Evolutionary conservation across 805 yeast species (phyloP), one percentile per base, ranked within the genome.

Genomic region (Myxozyma vanderwaltii): DNA sequence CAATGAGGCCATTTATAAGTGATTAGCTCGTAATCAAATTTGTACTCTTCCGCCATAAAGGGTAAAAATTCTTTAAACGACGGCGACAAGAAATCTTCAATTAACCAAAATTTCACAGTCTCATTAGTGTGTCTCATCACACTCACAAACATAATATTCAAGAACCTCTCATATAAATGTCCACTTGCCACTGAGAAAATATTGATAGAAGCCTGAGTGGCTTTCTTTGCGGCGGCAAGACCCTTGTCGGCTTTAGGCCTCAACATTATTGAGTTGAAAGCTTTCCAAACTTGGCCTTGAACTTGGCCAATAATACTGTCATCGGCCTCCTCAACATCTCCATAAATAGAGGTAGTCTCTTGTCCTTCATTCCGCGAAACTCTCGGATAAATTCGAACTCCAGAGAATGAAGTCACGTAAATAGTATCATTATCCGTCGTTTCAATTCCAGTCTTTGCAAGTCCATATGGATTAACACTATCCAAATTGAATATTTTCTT

Each of bases 1-100:
- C 97, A 92, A 8, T 77, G 72, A 13, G 99, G 99, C 99, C 99
- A 92, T 63, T 87, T 86, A 72, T 88, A 92, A 0, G 87, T 82
- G n/a, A 94, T 77, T 46, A 90, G 73, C 67, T 90, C 92, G 68
- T 85, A 88, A 50, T 86, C 80, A 68, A 89, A 87, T 0, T 83
- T 82, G 68, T 81, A 82, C 54, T 80, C 69, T 17, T 75, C 71
- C 0, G 95, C 85, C 56, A 89, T 68, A 15, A 68, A 63, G 0
- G 89, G 88, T n/a, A 89, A 69, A 50, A 83, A 80, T 29, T 74
- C 69, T 69, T 81, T 84, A 68, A 91, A 84, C 2, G 82, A 75
- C 40, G 91, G 85, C 24, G 95, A 86, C 78, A 89, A 76, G 69
- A 83, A 89, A 71, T 88, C 86, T 64, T 89, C 96, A 61, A 91